phyloP scores from a whole-genome alignment of 768 basidiomycete species.

The Neoboletus subvelutipes region DNA sequence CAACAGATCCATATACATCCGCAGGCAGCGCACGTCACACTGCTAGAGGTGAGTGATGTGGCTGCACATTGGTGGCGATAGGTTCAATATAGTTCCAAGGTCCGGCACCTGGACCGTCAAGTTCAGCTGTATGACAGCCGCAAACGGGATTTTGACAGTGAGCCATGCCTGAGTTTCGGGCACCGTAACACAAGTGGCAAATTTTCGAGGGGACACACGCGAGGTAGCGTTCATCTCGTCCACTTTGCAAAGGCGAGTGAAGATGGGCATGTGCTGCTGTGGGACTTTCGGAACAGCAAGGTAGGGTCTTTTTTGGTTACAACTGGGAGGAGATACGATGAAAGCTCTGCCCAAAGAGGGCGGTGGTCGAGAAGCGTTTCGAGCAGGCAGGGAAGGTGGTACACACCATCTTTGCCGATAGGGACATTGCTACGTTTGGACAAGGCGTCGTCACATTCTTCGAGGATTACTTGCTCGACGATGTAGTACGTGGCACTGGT shows the following conservation, averaged over 20 bases:
- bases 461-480: slow-evolving; percentile 29
- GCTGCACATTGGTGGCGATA: slow-evolving; percentile 7
- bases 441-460: slow-evolving; percentile 40
- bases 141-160: slow-evolving; percentile 37
- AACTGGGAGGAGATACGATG: slow-evolving; percentile 15
- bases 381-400: slow-evolving; percentile 35
- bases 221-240: slow-evolving; percentile 41
- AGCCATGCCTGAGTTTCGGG: slow-evolving; percentile 47
- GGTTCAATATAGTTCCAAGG: slow-evolving; percentile 32
- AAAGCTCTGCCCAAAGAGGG: slow-evolving; percentile 33
- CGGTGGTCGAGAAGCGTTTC: slow-evolving; percentile 34
- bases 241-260: slow-evolving; percentile 47
- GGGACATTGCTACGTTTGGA: slow-evolving; percentile 43
- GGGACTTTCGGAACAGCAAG: slow-evolving; percentile 51
- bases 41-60: slow-evolving; percentile 46
- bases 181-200: slow-evolving; percentile 30
- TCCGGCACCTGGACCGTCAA: slow-evolving; percentile 50
- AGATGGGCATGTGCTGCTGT: slow-evolving; percentile 44
- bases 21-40: slow-evolving; percentile 40
- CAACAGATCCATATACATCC: slow-evolving; percentile 49
- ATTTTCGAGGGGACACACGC: slow-evolving; percentile 29
- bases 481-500: slow-evolving; percentile 9
- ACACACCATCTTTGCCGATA: slow-evolving; percentile 41
- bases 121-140: slow-evolving; percentile 49
- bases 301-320: slow-evolving; percentile 31